Base-by-base conservation (phyloP, 495 filamentous ascomycete genomes). In the Cercophora scortea region DNA sequence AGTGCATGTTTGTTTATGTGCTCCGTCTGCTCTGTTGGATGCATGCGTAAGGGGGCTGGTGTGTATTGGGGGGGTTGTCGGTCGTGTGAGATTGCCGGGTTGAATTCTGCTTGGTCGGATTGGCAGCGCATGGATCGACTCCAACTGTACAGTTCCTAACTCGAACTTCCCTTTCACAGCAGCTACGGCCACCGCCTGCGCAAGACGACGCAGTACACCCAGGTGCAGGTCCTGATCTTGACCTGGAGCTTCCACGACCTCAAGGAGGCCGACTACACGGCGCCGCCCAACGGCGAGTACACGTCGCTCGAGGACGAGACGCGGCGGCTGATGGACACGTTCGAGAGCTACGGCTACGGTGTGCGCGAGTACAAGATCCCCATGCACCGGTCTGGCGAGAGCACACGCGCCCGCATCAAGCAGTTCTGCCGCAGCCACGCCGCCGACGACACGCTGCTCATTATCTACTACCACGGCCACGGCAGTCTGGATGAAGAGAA, bases 201-300 rank as follows among this genome's bases (percentile, higher is more conserved):
- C 25, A 25, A 25, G 25, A 42, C n/a, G 38, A 7, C 47, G 6
- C 55, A 59, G 32, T 67, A 67, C 54, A 53, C 40, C 16, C 46
- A 63, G 34, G 64, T 67, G 9, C 57, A 61, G 45, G 61, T 53
- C 16, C 57, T 68, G 7, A 64, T 68, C 45, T 42, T 68, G 10
- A 68, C 65, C 3, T 68, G 65, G 65, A 39, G 42, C 8, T 68
- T 66, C 49, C 65, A 68, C 43, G 65, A 68, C 38, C 49, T 68
- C 3, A 51, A 61, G 8, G 38, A 52, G 19, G 54, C 58, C 40
- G 51, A 59, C 10, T 66, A 64, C 55, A 64, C 59, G 25, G 59
- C 58, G 3, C 57, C 54, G 12, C 53, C 62, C 1, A 51, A 50
- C 9, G 41, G 47, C 1, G 61, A 66, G 12, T 66, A 63, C 40